A percentile compares a stretch with the other conserved stretches of the same genome.
These are phyloP conservation scores for Ophiostoma pallidulum DNA, from an alignment of 2,329 filamentous ascomycete genomes.

Conservation along the genomic window DNA sequence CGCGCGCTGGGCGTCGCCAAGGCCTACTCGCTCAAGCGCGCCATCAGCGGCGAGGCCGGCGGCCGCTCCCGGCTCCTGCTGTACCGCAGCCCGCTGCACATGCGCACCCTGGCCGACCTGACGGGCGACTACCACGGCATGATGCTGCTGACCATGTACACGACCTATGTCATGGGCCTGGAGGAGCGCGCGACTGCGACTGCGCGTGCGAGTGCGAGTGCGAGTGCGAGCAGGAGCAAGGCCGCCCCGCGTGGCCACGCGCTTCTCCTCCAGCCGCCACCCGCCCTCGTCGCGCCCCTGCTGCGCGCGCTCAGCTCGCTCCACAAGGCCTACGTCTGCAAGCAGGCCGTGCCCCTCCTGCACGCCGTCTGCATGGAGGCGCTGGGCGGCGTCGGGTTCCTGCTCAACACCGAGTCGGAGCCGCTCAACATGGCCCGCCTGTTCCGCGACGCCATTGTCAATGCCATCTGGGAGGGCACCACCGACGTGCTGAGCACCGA, in stretches of 20 bases:
- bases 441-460: constrained; percentile 54
- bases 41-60: constrained; percentile 36
- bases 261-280: constrained; percentile 24
- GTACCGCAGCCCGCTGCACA: constrained; percentile 44
- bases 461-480: constrained; percentile 56
- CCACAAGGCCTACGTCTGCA: constrained; percentile 49
- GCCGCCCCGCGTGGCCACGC: not conserved
- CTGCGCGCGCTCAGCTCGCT: constrained; percentile 51
- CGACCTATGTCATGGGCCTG: constrained; percentile 44
- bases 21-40: constrained; percentile 48
- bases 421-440: constrained; percentile 58
- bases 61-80: constrained; percentile 38
- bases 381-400: constrained; percentile 57
- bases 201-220: constrained; percentile 5
- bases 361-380: constrained; percentile 52
- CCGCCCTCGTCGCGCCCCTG: constrained; percentile 31
- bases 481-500: constrained; percentile 58
- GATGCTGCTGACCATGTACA: constrained; percentile 47
- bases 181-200: constrained; percentile 29
- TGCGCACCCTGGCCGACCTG: constrained; percentile 47
- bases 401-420: constrained; percentile 50
- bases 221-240: constrained; percentile 1
- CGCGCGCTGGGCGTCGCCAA: constrained; percentile 48
- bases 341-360: constrained; percentile 38
- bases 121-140: constrained; percentile 46